phyloP scores from a whole-genome alignment of 2,329 filamentous ascomycete species.

The Cordyceps militaris region DNA sequence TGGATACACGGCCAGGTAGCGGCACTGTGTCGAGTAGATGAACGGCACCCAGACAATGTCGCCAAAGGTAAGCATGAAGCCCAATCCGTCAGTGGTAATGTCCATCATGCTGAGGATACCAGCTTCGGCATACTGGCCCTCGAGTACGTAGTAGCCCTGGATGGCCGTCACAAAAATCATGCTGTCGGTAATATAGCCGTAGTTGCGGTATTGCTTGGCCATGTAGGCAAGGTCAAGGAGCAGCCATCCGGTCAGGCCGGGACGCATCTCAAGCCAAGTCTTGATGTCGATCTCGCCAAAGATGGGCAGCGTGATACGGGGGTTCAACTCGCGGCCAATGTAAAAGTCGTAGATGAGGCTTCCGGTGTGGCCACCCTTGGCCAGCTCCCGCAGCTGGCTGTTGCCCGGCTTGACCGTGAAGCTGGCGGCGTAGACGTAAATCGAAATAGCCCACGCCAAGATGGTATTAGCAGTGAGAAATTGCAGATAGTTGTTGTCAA shows the following conservation, averaged over 20 bases:
- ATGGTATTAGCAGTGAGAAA: conserved; percentile 75
- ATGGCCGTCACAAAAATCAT: conserved; percentile 69
- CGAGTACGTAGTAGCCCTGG: conserved; percentile 74
- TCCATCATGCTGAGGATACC: conserved; percentile 87
- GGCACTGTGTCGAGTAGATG: conserved; percentile 71
- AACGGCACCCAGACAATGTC: conserved; percentile 89
- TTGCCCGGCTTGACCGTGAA: conserved; percentile 71
- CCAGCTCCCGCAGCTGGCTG: conserved; percentile 63
- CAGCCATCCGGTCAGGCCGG: conserved; percentile 79
- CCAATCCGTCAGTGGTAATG: conserved; percentile 82
- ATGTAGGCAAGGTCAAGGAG: conserved; percentile 75
- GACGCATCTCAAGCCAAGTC: conserved; percentile 75
- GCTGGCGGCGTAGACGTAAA: conserved; percentile 69
- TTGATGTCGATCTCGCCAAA: conserved; percentile 85
- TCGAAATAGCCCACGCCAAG: conserved; percentile 62
- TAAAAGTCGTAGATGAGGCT: conserved; percentile 90
- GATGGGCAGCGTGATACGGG: conserved; percentile 67
- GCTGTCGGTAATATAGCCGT: conserved; percentile 74
- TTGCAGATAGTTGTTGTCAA: conserved; percentile 80
- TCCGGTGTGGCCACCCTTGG: conserved; percentile 68
- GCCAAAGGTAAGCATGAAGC: conserved; percentile 86
- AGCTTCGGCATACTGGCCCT: conserved; percentile 76
- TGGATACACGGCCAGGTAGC: conserved; percentile 76
- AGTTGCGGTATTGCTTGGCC: conserved; percentile 76
- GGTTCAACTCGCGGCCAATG: conserved; percentile 92